Base-by-base conservation (phyloP, 192 early-diverging fungal species). In the Jimgerdemannia lactiflua region DNA sequence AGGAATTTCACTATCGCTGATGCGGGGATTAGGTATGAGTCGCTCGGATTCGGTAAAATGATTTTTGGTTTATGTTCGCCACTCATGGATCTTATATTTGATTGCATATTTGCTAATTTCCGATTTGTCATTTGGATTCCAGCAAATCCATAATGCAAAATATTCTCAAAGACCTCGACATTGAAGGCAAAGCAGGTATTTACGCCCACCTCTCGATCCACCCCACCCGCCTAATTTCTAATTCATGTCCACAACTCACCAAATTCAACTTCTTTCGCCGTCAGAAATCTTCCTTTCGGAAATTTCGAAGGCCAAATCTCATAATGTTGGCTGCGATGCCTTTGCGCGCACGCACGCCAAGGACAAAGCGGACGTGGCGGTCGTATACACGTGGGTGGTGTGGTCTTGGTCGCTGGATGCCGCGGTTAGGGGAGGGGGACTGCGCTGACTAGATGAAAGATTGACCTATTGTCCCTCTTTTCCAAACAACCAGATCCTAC, bases 1-100 rank as follows among this genome's bases (percentile, higher is more conserved):
- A 39, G 64, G 17, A 74, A 81, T 42, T 81, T 81, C 70, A 64
- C 64, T 3, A 81, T 81, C 40, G 79, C 75, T 2, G 76, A 81
- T 40, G 41, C 72, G 14, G 44, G 29, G 4, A 69, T 11, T 44
- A 42, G 63, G 73, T 59, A 59, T 78, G 14, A 59, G 73, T 42
- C 19, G n/a, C 29, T 75, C 64, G 14, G 64, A 65, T n/a, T 54
- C 10, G 42, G 18, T n/a, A 67, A 19, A 44, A 43, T 64, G 0
- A 29, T 29, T 29, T 29, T 29, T 0, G 29, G 29, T 29, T 29
- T 29, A 29, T 29, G 29, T 19, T 17, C n/a, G n/a, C n/a, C n/a
- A n/a, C n/a, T n/a, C 29, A 29, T 29, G 29, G 29, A 29, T 29
- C 29, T 29, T 29, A 29, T 29, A 29, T 29, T 29, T 29, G 29